Evolutionary conservation across 106 monocot species (phyloP), one percentile per base, ranked within the genome.

Genomic region (Agapanthus africanus): DNA sequence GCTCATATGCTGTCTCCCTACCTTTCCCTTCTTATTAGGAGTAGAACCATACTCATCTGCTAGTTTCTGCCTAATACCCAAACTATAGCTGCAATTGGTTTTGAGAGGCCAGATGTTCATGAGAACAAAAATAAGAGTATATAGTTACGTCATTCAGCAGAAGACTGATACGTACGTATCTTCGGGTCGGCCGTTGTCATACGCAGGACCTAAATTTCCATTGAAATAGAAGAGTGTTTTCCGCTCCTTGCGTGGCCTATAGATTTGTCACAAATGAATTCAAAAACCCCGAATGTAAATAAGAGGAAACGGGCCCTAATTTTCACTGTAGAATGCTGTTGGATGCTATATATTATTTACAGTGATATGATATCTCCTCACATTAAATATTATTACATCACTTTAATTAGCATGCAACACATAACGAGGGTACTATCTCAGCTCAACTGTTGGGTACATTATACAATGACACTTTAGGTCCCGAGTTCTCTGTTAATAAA

Each of bases 161-260:
- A 66, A 51, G 22, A 50, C 14, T 62, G 49, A 50, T 72, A 84
- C 91, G 54, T 70, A 93, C 99, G 74, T 85, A 59, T 78, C 68
- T 85, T 99, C 90, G 33, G 89, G 90, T 50, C 99, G 88, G 25
- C 90, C 99, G 70, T 84, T 40, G 63, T 63, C 76, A 76, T 92
- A 99, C 14, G 84, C 90, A 68, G 99, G 74, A 51, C 99, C 99
- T 60, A 99, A 65, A 79, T 99, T 87, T 62, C 93, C 93, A 78
- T 99, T 93, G 81, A 99, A 99, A 76, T 93, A 99, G 74, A 99
- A 99, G 25, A 99, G 73, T 56, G 71, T 85, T 21, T 70, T 90
- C 2, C 99, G 80, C 59, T 87, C 77, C 23, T 77, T 73, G 4
- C 54, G 76, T 46, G 81, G 74, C 75, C 99, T 99, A 77, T 30